Conservation (phyloP, 2,329 filamentous ascomycete genomes). For the Penicillium hordei region DNA sequence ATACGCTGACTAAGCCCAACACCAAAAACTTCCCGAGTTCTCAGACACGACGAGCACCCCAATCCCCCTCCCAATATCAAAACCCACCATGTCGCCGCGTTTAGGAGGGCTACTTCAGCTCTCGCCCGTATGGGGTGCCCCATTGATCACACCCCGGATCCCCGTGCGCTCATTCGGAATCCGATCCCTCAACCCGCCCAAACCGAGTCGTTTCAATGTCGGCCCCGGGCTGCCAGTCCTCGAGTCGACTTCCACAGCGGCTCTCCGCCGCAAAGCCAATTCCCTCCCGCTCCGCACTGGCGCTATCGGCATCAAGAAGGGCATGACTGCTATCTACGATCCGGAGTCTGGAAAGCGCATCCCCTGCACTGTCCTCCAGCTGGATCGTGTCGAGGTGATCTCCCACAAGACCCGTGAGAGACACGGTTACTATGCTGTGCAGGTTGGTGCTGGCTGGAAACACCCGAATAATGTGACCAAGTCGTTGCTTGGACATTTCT, state of each 20-base stretch:
- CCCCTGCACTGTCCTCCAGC: constrained; percentile 87
- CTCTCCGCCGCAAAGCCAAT: constrained; percentile 58
- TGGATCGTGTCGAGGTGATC: constrained; percentile 88
- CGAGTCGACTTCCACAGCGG: constrained; percentile 57
- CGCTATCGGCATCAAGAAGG: constrained; percentile 84
- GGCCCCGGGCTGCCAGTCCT: constrained; percentile 53
- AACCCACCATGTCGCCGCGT: constrained; percentile 37
- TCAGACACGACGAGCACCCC: constrained; percentile 1
- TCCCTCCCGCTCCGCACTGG: constrained; percentile 71
- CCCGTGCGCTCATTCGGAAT: constrained; percentile 51
- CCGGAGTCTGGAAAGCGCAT: constrained; percentile 71
- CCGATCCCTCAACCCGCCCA: constrained; percentile 57
- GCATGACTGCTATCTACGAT: constrained; percentile 91
- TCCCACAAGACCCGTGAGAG: constrained; percentile 75
- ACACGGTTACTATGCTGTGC: constrained; percentile 93
- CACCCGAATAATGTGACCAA: constrained; percentile 74
- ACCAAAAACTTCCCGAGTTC: constrained; percentile 23
- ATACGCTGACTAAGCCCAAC: constrained; percentile 16
- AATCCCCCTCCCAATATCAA: constrained; percentile 2
- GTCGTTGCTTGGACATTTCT: constrained; percentile 84
- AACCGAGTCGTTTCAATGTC: constrained; percentile 55
- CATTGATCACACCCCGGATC: constrained; percentile 24
- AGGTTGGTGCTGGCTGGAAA: constrained; percentile 77
- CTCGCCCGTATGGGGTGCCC: constrained; percentile 21
- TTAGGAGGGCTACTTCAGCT: constrained; percentile 34